These are phyloP conservation scores for Candida adriatica DNA, from an alignment of 805 yeast genomes.

Conservation along the genomic window DNA sequence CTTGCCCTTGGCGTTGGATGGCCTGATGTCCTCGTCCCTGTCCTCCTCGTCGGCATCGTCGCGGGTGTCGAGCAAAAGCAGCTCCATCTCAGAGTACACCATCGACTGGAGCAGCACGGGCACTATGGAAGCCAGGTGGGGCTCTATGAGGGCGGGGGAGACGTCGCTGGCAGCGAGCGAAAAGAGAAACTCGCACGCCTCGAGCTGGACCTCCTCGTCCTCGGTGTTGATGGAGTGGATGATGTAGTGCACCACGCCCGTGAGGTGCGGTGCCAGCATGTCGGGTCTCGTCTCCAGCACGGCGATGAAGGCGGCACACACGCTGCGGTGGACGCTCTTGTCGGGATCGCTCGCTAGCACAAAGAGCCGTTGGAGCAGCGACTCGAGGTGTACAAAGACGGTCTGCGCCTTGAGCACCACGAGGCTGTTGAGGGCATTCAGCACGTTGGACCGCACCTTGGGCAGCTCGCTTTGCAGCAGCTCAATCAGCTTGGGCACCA, in stretches of 20 bases:
- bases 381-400: slow-evolving; percentile 58
- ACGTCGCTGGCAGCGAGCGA: slow-evolving; percentile 55
- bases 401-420: slow-evolving; percentile 64
- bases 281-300: slow-evolving; percentile 76
- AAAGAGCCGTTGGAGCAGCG: slow-evolving; percentile 58
- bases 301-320: slow-evolving; percentile 69
- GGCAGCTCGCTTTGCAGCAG: slow-evolving; percentile 36
- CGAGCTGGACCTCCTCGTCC: slow-evolving; percentile 75
- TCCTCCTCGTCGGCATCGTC: slow-evolving; percentile 79
- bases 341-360: slow-evolving; percentile 56
- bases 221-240: slow-evolving; percentile 61
- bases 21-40: slow-evolving; percentile 80
- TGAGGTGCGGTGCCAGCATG: slow-evolving; percentile 68
- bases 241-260: slow-evolving; percentile 81
- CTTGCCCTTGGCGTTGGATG: slow-evolving; percentile 67
- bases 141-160: slow-evolving; percentile 48
- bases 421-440: slow-evolving; percentile 72
- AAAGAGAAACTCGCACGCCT: slow-evolving; percentile 88
- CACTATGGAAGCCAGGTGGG: slow-evolving; percentile 55
- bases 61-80: slow-evolving; percentile 58
- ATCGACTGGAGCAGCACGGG: slow-evolving; percentile 74
- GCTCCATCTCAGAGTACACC: slow-evolving; percentile 84
- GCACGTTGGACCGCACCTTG: slow-evolving; percentile 51
- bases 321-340: slow-evolving; percentile 57
- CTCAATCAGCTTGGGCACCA: slow-evolving; percentile 60